phyloP scores from a whole-genome alignment of 2,329 filamentous ascomycete species.

The Coniochaeta pulveracea region DNA sequence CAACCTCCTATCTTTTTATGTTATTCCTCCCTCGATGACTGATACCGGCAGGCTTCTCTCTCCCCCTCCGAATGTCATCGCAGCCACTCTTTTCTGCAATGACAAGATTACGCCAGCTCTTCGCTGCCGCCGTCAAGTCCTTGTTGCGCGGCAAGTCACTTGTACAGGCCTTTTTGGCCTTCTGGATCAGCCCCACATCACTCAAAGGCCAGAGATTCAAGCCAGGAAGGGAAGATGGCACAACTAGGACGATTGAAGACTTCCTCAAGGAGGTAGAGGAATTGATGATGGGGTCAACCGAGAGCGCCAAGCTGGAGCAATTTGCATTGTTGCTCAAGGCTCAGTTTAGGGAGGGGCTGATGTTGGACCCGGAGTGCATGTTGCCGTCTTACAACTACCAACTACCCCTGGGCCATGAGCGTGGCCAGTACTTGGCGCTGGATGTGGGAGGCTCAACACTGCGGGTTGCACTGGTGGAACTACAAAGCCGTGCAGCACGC shows the following conservation, averaged over 20 bases:
- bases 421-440: conserved; percentile 48
- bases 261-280: conserved; percentile 47
- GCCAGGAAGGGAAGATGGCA: conserved; percentile 11
- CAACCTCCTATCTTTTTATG: too few relatives aligned
- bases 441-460: conserved; percentile 62
- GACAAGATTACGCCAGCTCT: conserved; percentile 41
- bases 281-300: conserved; percentile 35
- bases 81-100: conserved; percentile 44
- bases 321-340: conserved; percentile 39
- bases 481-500: conserved; percentile 31
- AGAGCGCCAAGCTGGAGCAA: conserved; percentile 28
- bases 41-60: conserved; percentile 3
- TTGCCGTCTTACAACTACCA: conserved; percentile 55
- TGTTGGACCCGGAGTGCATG: conserved; percentile 46
- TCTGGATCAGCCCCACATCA: conserved; percentile 34
- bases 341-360: conserved; percentile 42
- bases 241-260: conserved; percentile 23
- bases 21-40: conserved; percentile 4
- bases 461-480: conserved; percentile 51
- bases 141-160: conserved; percentile 48
- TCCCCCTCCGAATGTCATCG: conserved; percentile 25
- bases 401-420: conserved; percentile 48
- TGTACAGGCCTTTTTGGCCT: conserved; percentile 43
- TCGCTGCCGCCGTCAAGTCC: conserved; percentile 45
- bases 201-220: conserved; percentile 18